Conservation (phyloP, 306 rosid species). For the Casuarina equisetifolia region DNA sequence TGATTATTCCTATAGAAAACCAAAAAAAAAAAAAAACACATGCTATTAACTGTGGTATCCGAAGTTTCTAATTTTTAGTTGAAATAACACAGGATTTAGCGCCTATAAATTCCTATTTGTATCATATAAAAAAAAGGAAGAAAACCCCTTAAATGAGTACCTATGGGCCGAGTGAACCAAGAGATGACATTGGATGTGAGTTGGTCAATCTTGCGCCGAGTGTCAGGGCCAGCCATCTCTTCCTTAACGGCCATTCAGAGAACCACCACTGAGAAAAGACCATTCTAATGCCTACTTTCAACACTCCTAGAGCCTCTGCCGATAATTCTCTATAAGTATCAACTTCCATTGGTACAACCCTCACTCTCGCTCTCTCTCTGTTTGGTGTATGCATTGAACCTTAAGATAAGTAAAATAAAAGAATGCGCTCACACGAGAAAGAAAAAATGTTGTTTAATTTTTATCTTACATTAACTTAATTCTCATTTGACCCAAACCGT, state of each 20-base stretch:
- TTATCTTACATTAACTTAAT: no score
- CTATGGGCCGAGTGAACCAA: conserved; percentile 34
- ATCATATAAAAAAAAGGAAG: neutral
- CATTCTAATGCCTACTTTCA: conserved; percentile 51
- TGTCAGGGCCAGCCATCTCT: conserved; percentile 73
- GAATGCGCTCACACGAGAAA: no score
- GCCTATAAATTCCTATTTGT: no score
- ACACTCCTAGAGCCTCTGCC: conserved; percentile 14
- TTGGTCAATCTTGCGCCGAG: conserved; percentile 46
- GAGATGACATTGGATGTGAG: conserved; percentile 37
- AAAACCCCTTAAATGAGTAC: neutral
- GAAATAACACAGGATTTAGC: no score
- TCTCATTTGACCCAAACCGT: no score
- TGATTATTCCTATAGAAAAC: neutral
- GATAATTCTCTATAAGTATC: neutral
- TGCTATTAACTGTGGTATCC: no score
- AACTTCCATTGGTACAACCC: neutral
- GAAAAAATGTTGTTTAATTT: no score
- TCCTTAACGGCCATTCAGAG: conserved; percentile 60
- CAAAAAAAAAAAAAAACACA: neutral
- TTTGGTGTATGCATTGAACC: no score
- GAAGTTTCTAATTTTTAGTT: no score
- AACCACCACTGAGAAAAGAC: conserved; percentile 52
- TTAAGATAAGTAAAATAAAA: no score
- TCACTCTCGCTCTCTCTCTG: neutral